These are phyloP conservation scores for Podospora pseudoanserina DNA, from an alignment of 495 filamentous ascomycete species.

Conservation along the genomic window DNA sequence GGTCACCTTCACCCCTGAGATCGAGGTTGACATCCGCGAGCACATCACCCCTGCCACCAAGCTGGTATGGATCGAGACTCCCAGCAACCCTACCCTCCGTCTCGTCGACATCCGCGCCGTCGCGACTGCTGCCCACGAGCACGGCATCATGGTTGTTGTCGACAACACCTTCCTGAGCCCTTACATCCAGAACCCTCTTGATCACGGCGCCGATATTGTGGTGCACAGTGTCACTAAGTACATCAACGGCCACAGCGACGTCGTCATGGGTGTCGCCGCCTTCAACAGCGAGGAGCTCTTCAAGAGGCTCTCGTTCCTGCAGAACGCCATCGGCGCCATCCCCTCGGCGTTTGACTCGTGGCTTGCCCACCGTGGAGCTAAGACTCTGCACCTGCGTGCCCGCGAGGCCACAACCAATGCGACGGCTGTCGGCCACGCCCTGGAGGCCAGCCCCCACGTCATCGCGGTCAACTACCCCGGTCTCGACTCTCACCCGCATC, in stretches of 20 bases:
- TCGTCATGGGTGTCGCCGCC: slow-evolving; percentile 97
- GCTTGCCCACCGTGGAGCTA: slow-evolving; percentile 97
- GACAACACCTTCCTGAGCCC: slow-evolving; percentile 98
- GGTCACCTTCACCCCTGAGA: slow-evolving; percentile 87
- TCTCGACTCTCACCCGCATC: slow-evolving; percentile 78
- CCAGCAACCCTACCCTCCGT: slow-evolving; percentile 87
- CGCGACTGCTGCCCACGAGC: slow-evolving; percentile 73
- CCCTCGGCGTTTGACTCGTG: slow-evolving; percentile 95
- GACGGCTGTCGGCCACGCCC: slow-evolving; percentile 66
- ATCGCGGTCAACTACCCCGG: slow-evolving; percentile 92
- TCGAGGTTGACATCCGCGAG: slow-evolving; percentile 79
- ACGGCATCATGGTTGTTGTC: slow-evolving; percentile 90
- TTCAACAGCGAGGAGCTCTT: slow-evolving; percentile 81
- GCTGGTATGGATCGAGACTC: slow-evolving; percentile 95
- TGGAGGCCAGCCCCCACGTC: slow-evolving; percentile 78
- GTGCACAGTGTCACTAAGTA: slow-evolving; percentile 99
- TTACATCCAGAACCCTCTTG: slow-evolving; percentile 92
- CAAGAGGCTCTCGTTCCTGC: slow-evolving; percentile 79
- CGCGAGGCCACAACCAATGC: slow-evolving; percentile 81
- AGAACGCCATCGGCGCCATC: slow-evolving; percentile 95
- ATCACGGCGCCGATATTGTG: slow-evolving; percentile 94
- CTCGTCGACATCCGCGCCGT: slow-evolving; percentile 90
- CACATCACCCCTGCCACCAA: slow-evolving; percentile 89
- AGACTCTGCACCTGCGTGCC: slow-evolving; percentile 92
- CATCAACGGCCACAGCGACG: slow-evolving; percentile 96